These are phyloP conservation scores for Penicillium digitatum DNA, from an alignment of 2,329 filamentous ascomycete genomes.

Conservation along the genomic window DNA sequence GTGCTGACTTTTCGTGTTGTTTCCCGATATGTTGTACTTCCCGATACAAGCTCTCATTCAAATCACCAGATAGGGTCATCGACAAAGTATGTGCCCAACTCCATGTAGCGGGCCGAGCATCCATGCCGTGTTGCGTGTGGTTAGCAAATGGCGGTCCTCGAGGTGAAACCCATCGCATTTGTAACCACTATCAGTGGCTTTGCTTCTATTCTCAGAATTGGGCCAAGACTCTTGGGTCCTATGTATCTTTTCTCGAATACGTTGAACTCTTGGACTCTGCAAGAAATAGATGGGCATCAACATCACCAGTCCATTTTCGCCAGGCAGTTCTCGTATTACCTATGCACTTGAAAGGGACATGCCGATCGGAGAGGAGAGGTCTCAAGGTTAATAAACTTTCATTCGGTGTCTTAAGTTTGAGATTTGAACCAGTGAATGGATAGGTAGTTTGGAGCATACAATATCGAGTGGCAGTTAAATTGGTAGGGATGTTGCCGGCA, in stretches of 20 bases:
- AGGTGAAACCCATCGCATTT: not conserved
- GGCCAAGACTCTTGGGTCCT: not conserved
- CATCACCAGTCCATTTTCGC: not conserved
- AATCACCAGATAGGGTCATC: slow-evolving; percentile 9
- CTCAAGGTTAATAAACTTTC: not conserved
- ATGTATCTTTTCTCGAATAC: not conserved
- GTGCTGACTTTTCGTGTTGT: slow-evolving; percentile 1
- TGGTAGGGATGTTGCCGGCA: not conserved
- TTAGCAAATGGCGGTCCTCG: not conserved
- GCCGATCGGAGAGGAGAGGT: not conserved
- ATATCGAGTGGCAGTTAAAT: no score
- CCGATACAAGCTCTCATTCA: slow-evolving; percentile 1
- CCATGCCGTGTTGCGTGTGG: slow-evolving; percentile 11
- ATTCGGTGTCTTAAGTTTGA: not conserved
- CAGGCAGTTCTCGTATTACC: not conserved
- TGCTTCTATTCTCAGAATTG: slow-evolving; percentile 1
- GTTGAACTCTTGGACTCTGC: not conserved
- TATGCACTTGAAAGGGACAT: not conserved
- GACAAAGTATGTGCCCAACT: slow-evolving; percentile 9
- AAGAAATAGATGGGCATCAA: not conserved
- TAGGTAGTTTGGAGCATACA: not conserved
- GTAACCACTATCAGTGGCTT: not conserved
- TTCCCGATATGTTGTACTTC: slow-evolving; percentile 7
- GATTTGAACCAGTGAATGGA: not conserved
- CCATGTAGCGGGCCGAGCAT: slow-evolving; percentile 21